Evolutionary conservation across 2,329 filamentous ascomycete species (phyloP).

Genomic region (Fusarium sp.): DNA sequence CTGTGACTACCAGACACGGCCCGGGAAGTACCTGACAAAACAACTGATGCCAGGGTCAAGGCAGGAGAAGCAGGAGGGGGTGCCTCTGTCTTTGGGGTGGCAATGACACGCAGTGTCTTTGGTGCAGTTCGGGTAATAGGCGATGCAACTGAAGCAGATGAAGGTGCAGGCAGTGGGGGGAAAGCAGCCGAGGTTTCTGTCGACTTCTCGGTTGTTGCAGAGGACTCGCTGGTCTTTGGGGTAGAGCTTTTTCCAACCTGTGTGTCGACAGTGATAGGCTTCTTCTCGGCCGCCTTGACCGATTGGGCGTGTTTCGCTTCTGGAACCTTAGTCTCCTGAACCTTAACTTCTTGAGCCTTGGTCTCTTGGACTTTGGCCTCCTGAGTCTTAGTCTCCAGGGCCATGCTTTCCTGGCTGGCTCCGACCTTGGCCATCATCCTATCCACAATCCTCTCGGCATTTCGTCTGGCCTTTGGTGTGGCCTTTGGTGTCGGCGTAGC

Average conservation of each 20-base stretch:
- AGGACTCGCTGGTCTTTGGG: constrained; percentile 50
- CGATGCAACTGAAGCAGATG: constrained; percentile 61
- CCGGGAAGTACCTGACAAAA: constrained; percentile 49
- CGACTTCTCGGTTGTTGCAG: constrained; percentile 52
- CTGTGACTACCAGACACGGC: constrained; percentile 58
- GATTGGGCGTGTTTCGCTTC: constrained; percentile 27
- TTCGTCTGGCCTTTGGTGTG: constrained; percentile 53
- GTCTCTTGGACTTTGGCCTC: constrained; percentile 37
- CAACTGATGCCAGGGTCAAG: constrained; percentile 50
- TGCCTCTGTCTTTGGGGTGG: constrained; percentile 73
- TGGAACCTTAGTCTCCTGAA: constrained; percentile 28
- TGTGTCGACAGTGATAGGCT: constrained; percentile 62
- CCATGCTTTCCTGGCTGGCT: constrained; percentile 24
- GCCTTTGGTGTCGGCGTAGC: constrained; percentile 55
- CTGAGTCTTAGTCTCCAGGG: constrained; percentile 30
- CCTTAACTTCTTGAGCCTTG: constrained; percentile 33
- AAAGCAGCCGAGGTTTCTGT: constrained; percentile 58
- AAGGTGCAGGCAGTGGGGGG: constrained; percentile 64
- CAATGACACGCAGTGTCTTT: constrained; percentile 78
- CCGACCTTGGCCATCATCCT: constrained; percentile 43
- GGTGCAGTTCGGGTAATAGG: constrained; percentile 66
- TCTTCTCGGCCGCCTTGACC: constrained; percentile 32
- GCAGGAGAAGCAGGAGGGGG: constrained; percentile 57
- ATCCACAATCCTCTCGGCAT: constrained; percentile 50
- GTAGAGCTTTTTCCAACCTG: constrained; percentile 59